These are phyloP conservation scores for Millerozyma acaciae DNA, from an alignment of 805 yeast genomes.

Conservation along the genomic window DNA sequence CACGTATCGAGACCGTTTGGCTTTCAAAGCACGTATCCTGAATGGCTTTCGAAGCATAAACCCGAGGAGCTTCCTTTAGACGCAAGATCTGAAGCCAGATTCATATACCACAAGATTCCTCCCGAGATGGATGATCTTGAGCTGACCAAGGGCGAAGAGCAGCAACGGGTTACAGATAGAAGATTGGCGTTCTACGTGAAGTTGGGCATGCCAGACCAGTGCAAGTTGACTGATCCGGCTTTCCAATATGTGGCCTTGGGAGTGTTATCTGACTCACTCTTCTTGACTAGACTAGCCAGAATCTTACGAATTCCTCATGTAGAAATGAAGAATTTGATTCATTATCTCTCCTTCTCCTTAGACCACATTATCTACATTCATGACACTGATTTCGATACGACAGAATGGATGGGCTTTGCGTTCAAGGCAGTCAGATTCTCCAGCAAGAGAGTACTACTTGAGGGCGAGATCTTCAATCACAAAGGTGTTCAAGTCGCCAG, in stretches of 20 bases:
- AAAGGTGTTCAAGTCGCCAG: slow-evolving; percentile 55
- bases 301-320: slow-evolving; percentile 39
- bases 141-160: slow-evolving; percentile 20
- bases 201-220: slow-evolving; percentile 23
- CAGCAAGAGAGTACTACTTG: slow-evolving; percentile 51
- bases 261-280: slow-evolving; percentile 55
- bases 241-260: slow-evolving; percentile 54
- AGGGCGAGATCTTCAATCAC: slow-evolving; percentile 52
- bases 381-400: slow-evolving; percentile 44
- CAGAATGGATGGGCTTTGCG: slow-evolving; percentile 51
- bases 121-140: slow-evolving; percentile 28
- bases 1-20: slow-evolving; percentile 27
- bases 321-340: slow-evolving; percentile 16
- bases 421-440: slow-evolving; percentile 47
- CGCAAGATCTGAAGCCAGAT: slow-evolving; percentile 10
- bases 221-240: slow-evolving; percentile 12
- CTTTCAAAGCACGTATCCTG: slow-evolving; percentile 31
- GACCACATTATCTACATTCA: slow-evolving; percentile 71
- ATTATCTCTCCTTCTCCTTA: slow-evolving; percentile 52
- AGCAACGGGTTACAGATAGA: slow-evolving; percentile 20
- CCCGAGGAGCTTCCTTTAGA: slow-evolving; percentile 12
- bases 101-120: slow-evolving; percentile 28
- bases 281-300: slow-evolving; percentile 50
- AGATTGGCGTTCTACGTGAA: slow-evolving; percentile 21
- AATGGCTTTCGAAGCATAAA: slow-evolving; percentile 23